Conservation (phyloP, 257 asterid genomes). For the Eustoma russellianum region DNA sequence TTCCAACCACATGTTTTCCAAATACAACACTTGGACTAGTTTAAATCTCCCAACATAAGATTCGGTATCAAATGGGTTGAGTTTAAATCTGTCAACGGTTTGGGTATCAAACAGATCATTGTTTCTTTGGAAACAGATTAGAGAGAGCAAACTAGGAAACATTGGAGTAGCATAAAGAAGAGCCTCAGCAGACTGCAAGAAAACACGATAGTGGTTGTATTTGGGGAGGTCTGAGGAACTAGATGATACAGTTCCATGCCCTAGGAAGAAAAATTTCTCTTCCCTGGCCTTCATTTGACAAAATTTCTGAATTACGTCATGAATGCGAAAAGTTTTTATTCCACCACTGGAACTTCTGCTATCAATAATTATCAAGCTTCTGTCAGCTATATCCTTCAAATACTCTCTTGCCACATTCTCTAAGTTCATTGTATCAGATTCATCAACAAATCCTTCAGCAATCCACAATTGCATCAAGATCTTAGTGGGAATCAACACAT, state of each 20-base stretch:
- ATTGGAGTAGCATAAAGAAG: too few species aligned
- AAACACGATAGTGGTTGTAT: background rate
- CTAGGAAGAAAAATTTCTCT: background rate
- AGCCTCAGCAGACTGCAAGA: background rate
- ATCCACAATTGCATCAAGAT: constrained; percentile 2
- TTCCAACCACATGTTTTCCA: background rate
- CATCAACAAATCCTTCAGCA: constrained; percentile 4
- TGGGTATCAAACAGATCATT: too few species aligned
- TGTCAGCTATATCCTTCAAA: background rate
- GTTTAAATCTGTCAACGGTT: too few species aligned
- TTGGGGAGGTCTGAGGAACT: background rate
- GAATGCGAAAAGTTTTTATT: background rate
- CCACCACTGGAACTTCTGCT: background rate
- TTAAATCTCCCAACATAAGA: background rate
- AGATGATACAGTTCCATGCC: background rate
- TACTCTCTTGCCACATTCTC: background rate
- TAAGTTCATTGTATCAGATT: background rate
- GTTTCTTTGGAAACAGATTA: background rate
- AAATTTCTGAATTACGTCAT: background rate
- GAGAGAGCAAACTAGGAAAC: background rate
- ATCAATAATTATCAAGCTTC: background rate
- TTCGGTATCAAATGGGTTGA: too few species aligned
- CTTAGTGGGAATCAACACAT: background rate
- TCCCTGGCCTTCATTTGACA: background rate
- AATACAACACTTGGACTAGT: background rate